Conservation (phyloP, 257 asterid species). For the Salvia miltiorrhiza region DNA sequence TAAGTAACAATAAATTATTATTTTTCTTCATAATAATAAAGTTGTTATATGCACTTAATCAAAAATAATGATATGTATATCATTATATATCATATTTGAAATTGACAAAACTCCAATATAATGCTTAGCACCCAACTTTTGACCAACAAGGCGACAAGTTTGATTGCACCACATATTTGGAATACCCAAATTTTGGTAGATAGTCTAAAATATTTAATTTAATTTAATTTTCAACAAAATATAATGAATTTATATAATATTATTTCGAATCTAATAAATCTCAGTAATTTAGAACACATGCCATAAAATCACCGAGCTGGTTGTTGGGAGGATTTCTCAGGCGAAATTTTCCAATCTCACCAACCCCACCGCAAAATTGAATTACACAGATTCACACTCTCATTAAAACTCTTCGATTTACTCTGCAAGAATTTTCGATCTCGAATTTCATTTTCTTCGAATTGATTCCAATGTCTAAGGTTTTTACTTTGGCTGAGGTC, state of each 20-base stretch:
- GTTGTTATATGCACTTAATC: too few relatives aligned
- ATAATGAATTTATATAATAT: too few relatives aligned
- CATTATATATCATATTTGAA: too few relatives aligned
- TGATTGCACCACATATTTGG: too few relatives aligned
- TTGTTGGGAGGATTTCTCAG: neutral
- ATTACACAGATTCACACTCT: neutral
- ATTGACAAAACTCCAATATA: too few relatives aligned
- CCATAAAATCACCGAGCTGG: neutral
- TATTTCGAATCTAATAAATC: neutral
- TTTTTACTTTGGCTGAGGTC: conserved; percentile 63
- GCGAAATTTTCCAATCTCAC: conserved; percentile 18
- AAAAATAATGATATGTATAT: too few relatives aligned
- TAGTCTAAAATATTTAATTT: too few relatives aligned
- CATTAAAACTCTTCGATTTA: conserved; percentile 17
- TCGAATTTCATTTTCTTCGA: neutral
- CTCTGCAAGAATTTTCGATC: conserved; percentile 1
- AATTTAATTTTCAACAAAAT: neutral
- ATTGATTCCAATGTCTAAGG: conserved; percentile 47
- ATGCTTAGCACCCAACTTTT: too few relatives aligned
- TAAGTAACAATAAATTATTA: too few relatives aligned
- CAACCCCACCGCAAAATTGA: conserved; percentile 24
- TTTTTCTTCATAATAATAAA: too few relatives aligned
- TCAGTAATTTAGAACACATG: neutral
- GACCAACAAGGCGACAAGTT: too few relatives aligned
- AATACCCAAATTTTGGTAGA: too few relatives aligned